These are phyloP conservation scores for Capsicum pubescens DNA, from an alignment of 257 asterid species.

Conservation along the genomic window DNA sequence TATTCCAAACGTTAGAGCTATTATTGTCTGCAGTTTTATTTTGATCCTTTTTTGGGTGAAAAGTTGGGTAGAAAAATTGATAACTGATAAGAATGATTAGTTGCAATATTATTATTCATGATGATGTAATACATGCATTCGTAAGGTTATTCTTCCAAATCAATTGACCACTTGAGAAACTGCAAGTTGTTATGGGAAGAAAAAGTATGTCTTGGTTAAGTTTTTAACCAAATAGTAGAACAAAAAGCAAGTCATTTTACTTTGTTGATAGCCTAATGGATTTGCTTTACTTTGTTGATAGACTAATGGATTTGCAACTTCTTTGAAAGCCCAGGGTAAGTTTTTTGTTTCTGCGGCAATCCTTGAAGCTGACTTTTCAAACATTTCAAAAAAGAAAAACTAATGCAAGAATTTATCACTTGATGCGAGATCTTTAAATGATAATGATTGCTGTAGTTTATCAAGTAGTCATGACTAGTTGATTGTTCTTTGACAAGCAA, in stretches of 20 bases:
- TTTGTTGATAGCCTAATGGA: not conserved
- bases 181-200: not conserved
- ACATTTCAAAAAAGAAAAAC: not conserved
- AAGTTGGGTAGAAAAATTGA: not conserved
- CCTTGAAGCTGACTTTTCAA: not conserved
- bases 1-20: not conserved
- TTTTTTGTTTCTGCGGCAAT: not conserved
- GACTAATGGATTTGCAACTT: not conserved
- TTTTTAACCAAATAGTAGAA: not conserved
- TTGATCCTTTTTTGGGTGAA: not conserved
- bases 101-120: not conserved
- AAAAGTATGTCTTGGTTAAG: not conserved
- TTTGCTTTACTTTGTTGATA: no score
- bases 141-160: not conserved
- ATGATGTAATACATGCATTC: not conserved
- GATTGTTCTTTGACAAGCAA: not conserved
- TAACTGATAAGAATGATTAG: not conserved
- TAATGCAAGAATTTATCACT: not conserved
- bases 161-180: not conserved
- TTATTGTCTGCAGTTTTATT: not conserved
- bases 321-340: not conserved
- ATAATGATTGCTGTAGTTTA: not conserved
- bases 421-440: not conserved
- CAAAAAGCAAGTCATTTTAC: not conserved
- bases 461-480: not conserved